phyloP scores from a whole-genome alignment of 2,329 filamentous ascomycete species.

The Colletotrichum musae region DNA sequence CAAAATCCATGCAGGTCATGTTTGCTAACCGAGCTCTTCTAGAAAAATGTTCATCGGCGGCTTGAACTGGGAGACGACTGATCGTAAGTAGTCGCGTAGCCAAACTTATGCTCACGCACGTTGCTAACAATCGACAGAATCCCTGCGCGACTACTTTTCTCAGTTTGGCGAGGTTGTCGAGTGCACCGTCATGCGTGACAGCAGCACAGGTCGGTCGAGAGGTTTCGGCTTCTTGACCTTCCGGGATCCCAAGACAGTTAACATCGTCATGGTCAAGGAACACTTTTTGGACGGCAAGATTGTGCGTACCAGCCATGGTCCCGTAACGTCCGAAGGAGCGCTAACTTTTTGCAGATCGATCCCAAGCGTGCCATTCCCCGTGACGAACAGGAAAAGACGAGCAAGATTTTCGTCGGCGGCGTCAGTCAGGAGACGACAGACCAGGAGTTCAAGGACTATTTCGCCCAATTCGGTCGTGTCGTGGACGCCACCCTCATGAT shows the following conservation, averaged over 20 bases:
- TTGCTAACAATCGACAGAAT: slow-evolving; percentile 73
- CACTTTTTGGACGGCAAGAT: slow-evolving; percentile 99
- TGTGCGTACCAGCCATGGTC: slow-evolving; percentile 68
- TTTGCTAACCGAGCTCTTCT: slow-evolving; percentile 44
- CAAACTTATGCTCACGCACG: slow-evolving; percentile 20
- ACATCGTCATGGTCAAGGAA: slow-evolving; percentile 99
- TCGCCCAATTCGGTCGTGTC: slow-evolving; percentile 95
- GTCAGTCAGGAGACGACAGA: slow-evolving; percentile 98
- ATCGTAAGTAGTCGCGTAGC: slow-evolving; percentile 75
- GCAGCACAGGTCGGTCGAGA: slow-evolving; percentile 90
- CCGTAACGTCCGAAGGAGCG: too few species aligned
- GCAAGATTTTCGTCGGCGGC: slow-evolving; percentile 98
- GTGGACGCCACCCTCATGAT: slow-evolving; percentile 99
- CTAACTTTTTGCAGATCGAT: slow-evolving; percentile 78
- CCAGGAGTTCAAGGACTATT: slow-evolving; percentile 96
- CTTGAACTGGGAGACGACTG: slow-evolving; percentile 98
- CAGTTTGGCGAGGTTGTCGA: slow-evolving; percentile 98
- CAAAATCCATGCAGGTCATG: neutral
- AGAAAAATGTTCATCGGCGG: slow-evolving; percentile 99
- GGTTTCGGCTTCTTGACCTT: slow-evolving; percentile 99
- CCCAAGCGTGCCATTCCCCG: slow-evolving; percentile 97
- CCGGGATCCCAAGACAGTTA: slow-evolving; percentile 97
- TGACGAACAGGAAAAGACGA: slow-evolving; percentile 97
- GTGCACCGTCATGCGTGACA: slow-evolving; percentile 99
- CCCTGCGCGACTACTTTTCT: slow-evolving; percentile 95